Percentiles rank a stretch among this genome's conserved stretches.
phyloP scores from a whole-genome alignment of 1,284 basidiomycete genomes.

The Clitocybe nebularis region DNA sequence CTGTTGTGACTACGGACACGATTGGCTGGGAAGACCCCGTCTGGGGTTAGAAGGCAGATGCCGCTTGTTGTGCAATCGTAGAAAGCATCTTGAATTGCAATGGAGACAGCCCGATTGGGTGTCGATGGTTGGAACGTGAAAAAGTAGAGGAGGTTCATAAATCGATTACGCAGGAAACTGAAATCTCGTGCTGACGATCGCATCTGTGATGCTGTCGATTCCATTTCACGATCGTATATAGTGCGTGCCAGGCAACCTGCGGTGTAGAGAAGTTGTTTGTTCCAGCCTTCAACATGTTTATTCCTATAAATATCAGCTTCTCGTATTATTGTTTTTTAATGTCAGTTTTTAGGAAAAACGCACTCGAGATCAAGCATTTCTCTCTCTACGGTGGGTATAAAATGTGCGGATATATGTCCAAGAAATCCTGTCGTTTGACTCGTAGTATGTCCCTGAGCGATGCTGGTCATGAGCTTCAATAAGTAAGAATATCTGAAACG shows the following conservation, averaged over 20 bases:
- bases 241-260: neutral
- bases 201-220: neutral
- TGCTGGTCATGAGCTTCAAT: neutral
- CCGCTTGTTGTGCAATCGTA: neutral
- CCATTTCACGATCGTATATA: neutral
- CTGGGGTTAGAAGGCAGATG: neutral
- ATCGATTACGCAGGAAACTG: too few species aligned
- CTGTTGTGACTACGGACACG: neutral
- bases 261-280: neutral
- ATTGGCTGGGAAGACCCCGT: neutral
- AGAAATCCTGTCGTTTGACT: neutral
- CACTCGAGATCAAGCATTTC: slow-evolving; percentile 1
- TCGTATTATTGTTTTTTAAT: neutral
- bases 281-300: neutral
- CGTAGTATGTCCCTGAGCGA: neutral
- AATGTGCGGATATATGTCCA: neutral
- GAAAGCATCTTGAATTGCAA: neutral
- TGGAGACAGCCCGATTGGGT: neutral
- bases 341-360: neutral
- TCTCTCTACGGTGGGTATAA: slow-evolving; percentile 1
- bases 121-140: neutral
- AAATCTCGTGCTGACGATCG: neutral
- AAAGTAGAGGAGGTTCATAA: neutral
- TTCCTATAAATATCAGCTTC: neutral
- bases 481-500: too few species aligned